Base-by-base conservation (phyloP, 495 filamentous ascomycete genomes). In the Pyronema domesticum region DNA sequence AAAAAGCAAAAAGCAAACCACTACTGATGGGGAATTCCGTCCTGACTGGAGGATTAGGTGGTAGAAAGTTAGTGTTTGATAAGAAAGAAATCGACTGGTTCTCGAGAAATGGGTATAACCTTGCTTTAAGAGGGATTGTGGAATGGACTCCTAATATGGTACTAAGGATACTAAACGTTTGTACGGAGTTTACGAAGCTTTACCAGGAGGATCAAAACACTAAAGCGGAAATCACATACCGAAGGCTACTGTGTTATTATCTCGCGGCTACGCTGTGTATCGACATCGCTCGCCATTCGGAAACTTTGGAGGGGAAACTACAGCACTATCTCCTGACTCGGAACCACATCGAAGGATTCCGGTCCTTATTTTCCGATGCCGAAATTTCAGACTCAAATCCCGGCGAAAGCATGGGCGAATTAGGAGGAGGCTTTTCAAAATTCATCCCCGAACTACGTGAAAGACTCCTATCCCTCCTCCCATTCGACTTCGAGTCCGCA, bases 21-120 rank as follows among this genome's bases (percentile, higher is more conserved):
- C 49, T 42, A 5, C 23, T 30, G 5, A 30, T 30, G 23, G 23
- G 23, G 5, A 30, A 30, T 46, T 18, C 45, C 9, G 5, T 30
- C 23, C 23, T 30, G 5, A 1, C 5, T 30, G 23, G 23, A 30
- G 23, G 23, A 30, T 13, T 33, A 33, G 48, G 2, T 3, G 34
- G 34, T 13, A 23, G 19, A 30, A 37, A 13, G 13, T n/a, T 13
- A 14, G 64, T 74, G 11, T 82, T 83, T 65, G 75, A 69, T 1
- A 45, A 73, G 17, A 68, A 68, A 23, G 85, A 93, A 55, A 70
- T 89, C 2, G 74, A 89, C 62, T 91, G 86, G 86, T 86, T 93
- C 66, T 80, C 78, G 46, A 76, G 78, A 52, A 87, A 81, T 58
- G 76, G 78, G 6, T 94, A 91, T 66, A 87, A 89, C 58, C 64